Evolutionary conservation across 1,284 basidiomycete species (phyloP).

Genomic region (Ustilago cynodontis): DNA sequence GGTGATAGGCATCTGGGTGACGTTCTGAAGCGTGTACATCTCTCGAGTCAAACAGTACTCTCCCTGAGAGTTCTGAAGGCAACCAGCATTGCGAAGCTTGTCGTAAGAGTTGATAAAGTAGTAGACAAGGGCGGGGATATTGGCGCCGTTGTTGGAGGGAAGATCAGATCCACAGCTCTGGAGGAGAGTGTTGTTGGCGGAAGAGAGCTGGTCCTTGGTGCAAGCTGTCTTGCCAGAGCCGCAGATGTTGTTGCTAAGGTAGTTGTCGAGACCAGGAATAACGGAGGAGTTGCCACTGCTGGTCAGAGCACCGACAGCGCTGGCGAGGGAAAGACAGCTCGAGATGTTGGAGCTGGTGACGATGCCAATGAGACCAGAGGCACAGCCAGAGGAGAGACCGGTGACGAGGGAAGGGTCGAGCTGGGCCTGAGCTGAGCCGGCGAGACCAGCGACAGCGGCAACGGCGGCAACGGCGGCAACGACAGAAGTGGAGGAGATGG

Average conservation of each 20-base stretch:
- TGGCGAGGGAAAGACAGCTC: constrained; percentile 32
- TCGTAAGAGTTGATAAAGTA: constrained; percentile 48
- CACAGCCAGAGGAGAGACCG: constrained; percentile 42
- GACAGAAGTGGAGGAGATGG: constrained; percentile 18
- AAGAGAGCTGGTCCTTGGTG: constrained; percentile 14
- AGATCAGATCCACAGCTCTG: constrained; percentile 39
- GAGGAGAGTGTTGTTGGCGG: constrained; percentile 38
- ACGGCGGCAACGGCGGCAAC: constrained; percentile 17
- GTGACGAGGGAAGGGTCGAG: constrained; percentile 48
- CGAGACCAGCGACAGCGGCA: constrained; percentile 16
- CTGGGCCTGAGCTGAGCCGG: constrained; percentile 29
- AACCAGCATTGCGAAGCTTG: constrained; percentile 26
- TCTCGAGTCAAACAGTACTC: constrained; percentile 26
- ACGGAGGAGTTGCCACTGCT: constrained; percentile 30
- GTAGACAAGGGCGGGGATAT: constrained; percentile 38
- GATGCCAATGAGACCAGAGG: constrained; percentile 27
- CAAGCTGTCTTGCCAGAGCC: constrained; percentile 29
- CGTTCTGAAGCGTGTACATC: constrained; percentile 41
- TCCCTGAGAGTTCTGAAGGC: constrained; percentile 22
- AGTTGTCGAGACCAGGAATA: constrained; percentile 33
- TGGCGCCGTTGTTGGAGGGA: constrained; percentile 7
- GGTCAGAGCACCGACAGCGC: constrained; percentile 41
- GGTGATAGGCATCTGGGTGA: constrained; percentile 18
- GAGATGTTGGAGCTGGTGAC: constrained; percentile 47
- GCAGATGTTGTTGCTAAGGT: constrained; percentile 36